Evolutionary conservation across 306 rosid species (phyloP).

Genomic region (Pterocarpus santalinus): DNA sequence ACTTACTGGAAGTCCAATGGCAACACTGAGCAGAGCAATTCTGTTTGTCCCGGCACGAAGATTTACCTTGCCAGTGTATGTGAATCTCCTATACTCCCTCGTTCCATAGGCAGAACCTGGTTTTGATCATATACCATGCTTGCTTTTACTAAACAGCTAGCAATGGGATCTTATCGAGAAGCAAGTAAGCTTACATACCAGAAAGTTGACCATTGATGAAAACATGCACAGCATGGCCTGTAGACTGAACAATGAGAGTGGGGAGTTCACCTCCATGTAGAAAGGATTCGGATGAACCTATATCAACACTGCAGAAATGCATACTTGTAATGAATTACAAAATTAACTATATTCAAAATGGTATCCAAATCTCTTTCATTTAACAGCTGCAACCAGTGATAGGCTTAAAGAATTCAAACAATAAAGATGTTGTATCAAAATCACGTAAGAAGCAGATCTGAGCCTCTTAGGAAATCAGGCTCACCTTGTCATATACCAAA

Average conservation of each 20-base stretch:
- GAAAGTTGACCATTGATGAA: conserved; percentile 81
- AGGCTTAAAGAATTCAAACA: background rate
- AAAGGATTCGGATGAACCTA: conserved; percentile 76
- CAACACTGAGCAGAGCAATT: conserved; percentile 86
- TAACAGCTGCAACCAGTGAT: background rate
- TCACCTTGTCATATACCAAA: conserved; percentile 89
- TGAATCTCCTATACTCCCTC: conserved; percentile 72
- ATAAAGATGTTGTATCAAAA: no score
- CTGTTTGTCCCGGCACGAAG: conserved; percentile 77
- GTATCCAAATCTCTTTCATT: background rate
- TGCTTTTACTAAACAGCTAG: conserved; percentile 16
- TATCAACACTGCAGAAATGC: conserved; percentile 65
- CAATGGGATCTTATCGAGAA: conserved; percentile 24
- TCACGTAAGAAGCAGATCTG: background rate
- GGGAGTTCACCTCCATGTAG: conserved; percentile 85
- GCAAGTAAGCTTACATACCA: conserved; percentile 54
- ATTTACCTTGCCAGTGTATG: conserved; percentile 70
- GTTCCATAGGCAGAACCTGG: conserved; percentile 86
- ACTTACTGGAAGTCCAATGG: conserved; percentile 90
- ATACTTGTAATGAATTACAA: conserved; percentile 16
- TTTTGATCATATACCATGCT: conserved; percentile 22
- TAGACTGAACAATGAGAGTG: conserved; percentile 76
- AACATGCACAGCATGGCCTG: conserved; percentile 85
- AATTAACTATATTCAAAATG: conserved; percentile 2
- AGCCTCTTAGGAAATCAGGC: conserved; percentile 35